These are phyloP conservation scores for Acephala macrosclerotiorum DNA, from an alignment of 2,329 filamentous ascomycete species.

Conservation along the genomic window DNA sequence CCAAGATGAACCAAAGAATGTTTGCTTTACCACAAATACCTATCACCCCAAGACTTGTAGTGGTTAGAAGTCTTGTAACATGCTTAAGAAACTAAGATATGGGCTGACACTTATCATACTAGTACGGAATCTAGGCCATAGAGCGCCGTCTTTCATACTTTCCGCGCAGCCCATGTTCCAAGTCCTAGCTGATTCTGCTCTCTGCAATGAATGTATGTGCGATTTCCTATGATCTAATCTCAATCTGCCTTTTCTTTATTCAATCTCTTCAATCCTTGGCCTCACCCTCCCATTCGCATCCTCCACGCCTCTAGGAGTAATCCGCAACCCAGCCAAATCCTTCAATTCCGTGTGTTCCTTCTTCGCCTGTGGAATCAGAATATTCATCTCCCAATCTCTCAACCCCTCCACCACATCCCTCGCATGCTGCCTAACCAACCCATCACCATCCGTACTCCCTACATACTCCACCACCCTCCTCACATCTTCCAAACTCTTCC, in stretches of 20 bases:
- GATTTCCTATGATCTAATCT: too few species aligned
- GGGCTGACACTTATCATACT: too few species aligned
- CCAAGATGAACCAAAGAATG: background rate
- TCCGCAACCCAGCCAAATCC: conserved; percentile 53
- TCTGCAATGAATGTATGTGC: too few species aligned
- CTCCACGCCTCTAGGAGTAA: conserved; percentile 44
- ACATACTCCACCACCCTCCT: conserved; percentile 68
- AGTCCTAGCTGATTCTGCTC: too few species aligned
- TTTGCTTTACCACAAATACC: too few species aligned
- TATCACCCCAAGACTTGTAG: too few species aligned
- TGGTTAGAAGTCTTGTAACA: too few species aligned
- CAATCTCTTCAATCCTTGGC: conserved; percentile 67
- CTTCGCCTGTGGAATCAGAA: conserved; percentile 35
- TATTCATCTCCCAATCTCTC: conserved; percentile 65
- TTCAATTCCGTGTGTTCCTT: conserved; percentile 36
- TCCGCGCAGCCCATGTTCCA: too few species aligned
- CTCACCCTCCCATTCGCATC: conserved; percentile 32
- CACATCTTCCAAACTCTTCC: conserved; percentile 67
- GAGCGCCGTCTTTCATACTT: too few species aligned
- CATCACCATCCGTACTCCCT: conserved; percentile 71
- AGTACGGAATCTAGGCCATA: too few species aligned
- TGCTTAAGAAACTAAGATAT: too few species aligned
- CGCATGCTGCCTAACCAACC: conserved; percentile 72
- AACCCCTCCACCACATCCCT: conserved; percentile 71
- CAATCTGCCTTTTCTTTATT: too few species aligned